Conservation (phyloP, 164 flowering plant genomes). For the Nymphaea colorata region DNA sequence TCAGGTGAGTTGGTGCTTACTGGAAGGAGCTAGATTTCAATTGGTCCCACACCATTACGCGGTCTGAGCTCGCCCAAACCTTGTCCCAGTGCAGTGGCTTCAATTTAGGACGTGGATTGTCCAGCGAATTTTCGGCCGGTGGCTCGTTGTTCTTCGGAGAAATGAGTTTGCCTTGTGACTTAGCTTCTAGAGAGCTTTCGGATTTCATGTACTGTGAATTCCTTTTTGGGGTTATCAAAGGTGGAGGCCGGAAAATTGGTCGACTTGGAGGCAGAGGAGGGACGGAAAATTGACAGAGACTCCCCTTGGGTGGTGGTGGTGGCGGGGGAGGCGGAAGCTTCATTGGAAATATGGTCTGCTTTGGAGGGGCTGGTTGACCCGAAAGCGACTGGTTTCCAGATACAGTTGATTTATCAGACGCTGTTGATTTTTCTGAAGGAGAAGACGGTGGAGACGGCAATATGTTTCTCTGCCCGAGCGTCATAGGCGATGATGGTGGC, state of each 20-base stretch:
- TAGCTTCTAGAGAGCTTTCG: neutral
- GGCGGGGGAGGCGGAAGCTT: constrained; percentile 26
- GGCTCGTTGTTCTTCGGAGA: neutral
- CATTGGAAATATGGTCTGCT: neutral
- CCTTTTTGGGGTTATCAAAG: neutral
- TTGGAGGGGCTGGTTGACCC: neutral
- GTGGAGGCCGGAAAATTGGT: neutral
- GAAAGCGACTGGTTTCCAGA: neutral
- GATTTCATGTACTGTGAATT: neutral
- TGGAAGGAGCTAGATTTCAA: constrained; percentile 86
- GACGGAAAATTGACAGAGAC: neutral
- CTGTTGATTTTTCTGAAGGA: neutral
- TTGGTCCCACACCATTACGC: constrained; percentile 99
- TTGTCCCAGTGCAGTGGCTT: constrained; percentile 98
- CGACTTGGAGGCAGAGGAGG: neutral
- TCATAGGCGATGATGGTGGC: constrained; percentile 17
- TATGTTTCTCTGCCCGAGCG: neutral
- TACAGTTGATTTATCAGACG: neutral
- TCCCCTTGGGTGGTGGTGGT: constrained; percentile 16
- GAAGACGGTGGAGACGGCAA: neutral
- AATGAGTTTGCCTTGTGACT: neutral
- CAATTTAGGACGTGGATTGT: constrained; percentile 34
- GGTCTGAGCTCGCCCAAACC: constrained; percentile 90
- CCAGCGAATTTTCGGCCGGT: neutral
- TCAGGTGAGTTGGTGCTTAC: constrained; percentile 18